Percentiles rank a stretch among this genome's conserved stretches.
Evolutionary conservation across 768 basidiomycete species (phyloP).

Genomic region (Russula sp.): DNA sequence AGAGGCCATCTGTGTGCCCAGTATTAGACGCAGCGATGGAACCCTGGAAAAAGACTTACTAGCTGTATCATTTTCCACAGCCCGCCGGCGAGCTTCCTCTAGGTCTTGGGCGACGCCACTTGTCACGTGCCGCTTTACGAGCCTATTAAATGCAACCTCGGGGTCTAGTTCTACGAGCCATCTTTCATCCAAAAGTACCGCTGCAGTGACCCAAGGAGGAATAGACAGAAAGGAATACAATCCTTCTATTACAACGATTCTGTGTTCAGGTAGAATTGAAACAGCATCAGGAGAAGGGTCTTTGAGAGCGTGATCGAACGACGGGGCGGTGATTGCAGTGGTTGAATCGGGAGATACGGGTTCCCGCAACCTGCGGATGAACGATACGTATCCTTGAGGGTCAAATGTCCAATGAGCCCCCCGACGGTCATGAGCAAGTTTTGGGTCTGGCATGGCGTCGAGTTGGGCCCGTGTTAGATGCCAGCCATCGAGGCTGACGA

Average conservation of each 20-base stretch:
- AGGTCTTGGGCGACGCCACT: constrained; percentile 64
- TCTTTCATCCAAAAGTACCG: constrained; percentile 62
- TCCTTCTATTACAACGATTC: constrained; percentile 83
- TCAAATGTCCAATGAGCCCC: constrained; percentile 94
- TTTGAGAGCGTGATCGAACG: constrained; percentile 83
- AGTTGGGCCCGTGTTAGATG: constrained; percentile 77
- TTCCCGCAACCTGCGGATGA: constrained; percentile 49
- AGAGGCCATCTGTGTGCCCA: constrained; percentile 34
- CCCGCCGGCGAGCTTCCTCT: constrained; percentile 61
- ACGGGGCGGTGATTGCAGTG: constrained; percentile 53
- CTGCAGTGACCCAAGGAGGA: constrained; percentile 64
- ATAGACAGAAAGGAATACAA: constrained; percentile 77
- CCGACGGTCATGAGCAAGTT: constrained; percentile 67
- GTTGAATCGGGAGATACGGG: constrained; percentile 21
- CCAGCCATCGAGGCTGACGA: constrained; percentile 89
- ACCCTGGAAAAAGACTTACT: constrained; percentile 39
- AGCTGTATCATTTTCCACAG: constrained; percentile 71
- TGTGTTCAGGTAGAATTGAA: constrained; percentile 52
- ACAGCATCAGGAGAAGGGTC: constrained; percentile 65
- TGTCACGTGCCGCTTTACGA: constrained; percentile 67
- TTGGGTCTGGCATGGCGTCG: constrained; percentile 66
- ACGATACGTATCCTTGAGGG: constrained; percentile 57
- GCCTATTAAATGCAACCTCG: constrained; percentile 46
- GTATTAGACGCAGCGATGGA: background rate
- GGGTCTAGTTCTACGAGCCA: constrained; percentile 63